Evolutionary conservation across 495 filamentous ascomycete species (phyloP), one percentile per base, ranked within the genome.

Genomic region (Jackrogersella minutella): DNA sequence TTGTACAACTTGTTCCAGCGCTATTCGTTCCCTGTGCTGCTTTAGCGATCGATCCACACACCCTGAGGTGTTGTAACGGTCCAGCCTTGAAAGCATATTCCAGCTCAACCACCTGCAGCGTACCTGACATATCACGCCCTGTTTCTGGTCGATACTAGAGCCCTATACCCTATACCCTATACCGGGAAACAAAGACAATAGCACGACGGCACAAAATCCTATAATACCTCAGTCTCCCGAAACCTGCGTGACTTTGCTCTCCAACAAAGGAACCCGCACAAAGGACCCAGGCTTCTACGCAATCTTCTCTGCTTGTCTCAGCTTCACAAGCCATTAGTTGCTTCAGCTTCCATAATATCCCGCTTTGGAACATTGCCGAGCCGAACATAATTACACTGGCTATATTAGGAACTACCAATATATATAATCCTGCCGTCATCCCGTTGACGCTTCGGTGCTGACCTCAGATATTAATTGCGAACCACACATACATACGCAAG

Each of bases 381-480:
- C 66, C 66, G 46, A 39, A n/a, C 26, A 52, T 17, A 66, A 40
- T 28, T 40, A 68, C 36, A 62, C 49, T 68, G 53, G 34, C 63
- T 58, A 66, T 58, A 65, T 70, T 53, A 40, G 53, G 58, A 67
- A 63, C 49, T 59, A 34, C 63, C 63, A 59, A 58, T 59, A 72
- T 69, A 74, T 74, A 73, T 69, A 73, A 67, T 61, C 33, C 66
- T 62, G 72, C 66, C 62, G 67, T 74, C 72, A 72, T 72, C 69
- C 66, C 66, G 56, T 74, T 69, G 67, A 73, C 58, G 56, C 57
- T 74, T 60, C 36, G 72, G 70, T 73, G 72, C 72, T 74, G 72
- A 74, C 72, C 70, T 74, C 72, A 74, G 72, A 74, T 73, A 74
- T 66, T 65, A 61, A 63, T 66, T 74, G 67, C 70, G 64, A 69